These are phyloP conservation scores for Boletus subparvulus DNA, from an alignment of 768 basidiomycete species.

Conservation along the genomic window DNA sequence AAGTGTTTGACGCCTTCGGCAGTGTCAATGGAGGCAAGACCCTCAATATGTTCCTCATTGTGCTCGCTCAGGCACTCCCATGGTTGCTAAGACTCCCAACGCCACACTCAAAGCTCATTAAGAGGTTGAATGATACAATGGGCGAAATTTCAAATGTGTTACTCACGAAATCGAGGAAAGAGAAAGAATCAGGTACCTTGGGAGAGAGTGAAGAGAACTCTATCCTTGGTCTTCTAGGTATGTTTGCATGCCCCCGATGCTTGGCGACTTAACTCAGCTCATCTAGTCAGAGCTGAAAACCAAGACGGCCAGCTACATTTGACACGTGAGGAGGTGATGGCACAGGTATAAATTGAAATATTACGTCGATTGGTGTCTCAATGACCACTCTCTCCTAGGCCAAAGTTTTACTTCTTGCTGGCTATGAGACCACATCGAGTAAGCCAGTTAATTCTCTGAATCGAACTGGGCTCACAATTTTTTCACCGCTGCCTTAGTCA, in stretches of 20 bases:
- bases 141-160: constrained; percentile 35
- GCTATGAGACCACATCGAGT: constrained; percentile 44
- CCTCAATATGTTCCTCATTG: constrained; percentile 11
- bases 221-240: constrained; percentile 40
- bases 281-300: constrained; percentile 39
- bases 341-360: constrained; percentile 23
- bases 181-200: constrained; percentile 29
- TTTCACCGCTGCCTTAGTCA: background rate
- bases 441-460: background rate
- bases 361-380: background rate
- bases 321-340: constrained; percentile 42
- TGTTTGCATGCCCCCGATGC: background rate
- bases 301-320: constrained; percentile 31
- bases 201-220: constrained; percentile 36
- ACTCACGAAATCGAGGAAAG: constrained; percentile 32
- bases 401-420: constrained; percentile 40
- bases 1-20: constrained; percentile 26
- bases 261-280: background rate
- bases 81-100: constrained; percentile 34
- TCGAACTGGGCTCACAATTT: background rate
- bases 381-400: constrained; percentile 17
- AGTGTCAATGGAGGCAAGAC: constrained; percentile 7
- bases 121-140: constrained; percentile 30
- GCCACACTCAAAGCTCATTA: constrained; percentile 20
- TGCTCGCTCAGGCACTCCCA: constrained; percentile 33